Evolutionary conservation across 306 rosid genomes (phyloP).

Genomic region (Trichosanthes truncata): DNA sequence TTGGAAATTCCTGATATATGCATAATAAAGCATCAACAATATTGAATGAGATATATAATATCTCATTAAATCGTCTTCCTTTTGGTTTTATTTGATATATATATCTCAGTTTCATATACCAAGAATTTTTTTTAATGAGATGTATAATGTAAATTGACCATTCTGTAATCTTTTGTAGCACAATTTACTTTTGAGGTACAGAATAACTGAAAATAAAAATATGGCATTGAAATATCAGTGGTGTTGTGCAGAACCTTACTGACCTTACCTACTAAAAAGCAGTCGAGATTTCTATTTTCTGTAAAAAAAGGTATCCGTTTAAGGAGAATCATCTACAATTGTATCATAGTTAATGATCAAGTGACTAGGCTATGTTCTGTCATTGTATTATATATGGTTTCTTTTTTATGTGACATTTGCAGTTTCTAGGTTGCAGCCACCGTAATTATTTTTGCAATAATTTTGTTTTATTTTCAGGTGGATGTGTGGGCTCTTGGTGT

Average conservation of each 20-base stretch:
- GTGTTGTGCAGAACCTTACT: background rate
- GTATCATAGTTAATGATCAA: background rate
- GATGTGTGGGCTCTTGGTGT: conserved; percentile 99
- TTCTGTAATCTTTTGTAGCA: background rate
- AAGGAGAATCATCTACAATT: background rate
- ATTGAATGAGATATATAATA: background rate
- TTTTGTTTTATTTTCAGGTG: conserved; percentile 48
- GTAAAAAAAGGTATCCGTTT: background rate
- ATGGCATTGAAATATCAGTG: background rate
- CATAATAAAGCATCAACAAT: background rate
- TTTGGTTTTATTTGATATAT: too few relatives aligned
- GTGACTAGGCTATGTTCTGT: background rate
- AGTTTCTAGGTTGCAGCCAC: conserved; percentile 1
- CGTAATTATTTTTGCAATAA: background rate
- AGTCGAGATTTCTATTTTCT: background rate
- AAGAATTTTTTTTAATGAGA: background rate
- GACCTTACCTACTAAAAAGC: background rate
- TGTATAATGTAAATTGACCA: background rate
- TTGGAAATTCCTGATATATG: background rate
- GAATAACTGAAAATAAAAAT: background rate
- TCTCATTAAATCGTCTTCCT: too few relatives aligned
- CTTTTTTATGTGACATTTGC: background rate
- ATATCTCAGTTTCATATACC: background rate
- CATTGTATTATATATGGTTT: background rate
- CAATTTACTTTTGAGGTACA: background rate